Evolutionary conservation across 2,329 filamentous ascomycete genomes (phyloP), one percentile per base, ranked within the genome.

Genomic region (Emericellopsis atlantica): DNA sequence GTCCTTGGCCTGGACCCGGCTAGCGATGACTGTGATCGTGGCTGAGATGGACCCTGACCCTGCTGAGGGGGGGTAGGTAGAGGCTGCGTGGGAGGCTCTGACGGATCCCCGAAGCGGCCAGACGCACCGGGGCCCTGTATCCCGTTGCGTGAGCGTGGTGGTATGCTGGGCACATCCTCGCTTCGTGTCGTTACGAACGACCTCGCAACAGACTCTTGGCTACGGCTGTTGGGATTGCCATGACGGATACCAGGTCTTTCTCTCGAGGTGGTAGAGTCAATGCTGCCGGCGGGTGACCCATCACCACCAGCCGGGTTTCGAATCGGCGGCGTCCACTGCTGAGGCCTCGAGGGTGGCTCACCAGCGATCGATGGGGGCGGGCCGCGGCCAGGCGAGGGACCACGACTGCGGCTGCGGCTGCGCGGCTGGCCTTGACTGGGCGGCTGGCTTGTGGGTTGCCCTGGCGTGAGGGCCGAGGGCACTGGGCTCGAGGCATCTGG

Each of bases 181-280:
- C 71, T 74, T 15, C 32, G 9, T 9, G n/a, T 60, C 16, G 59
- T 54, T 3, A 49, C 51, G 16, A 70, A 54, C 0, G 72, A 73
- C 3, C 60, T 64, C 4, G 67, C 65, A 16, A 76, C 58, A 0
- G 73, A 77, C 41, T 79, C 74, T 47, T 77, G 74, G 45, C 73
- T 78, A 50, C 65, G 68, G 52, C 77, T 77, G 44, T 59, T 63
- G 10, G 65, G 62, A 2, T 65, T 62, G 26, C 74, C 55, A 46
- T 68, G 66, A 63, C 35, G 75, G 55, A 1, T 63, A 59, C 9
- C 61, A 57, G 31, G 65, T 64, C 26, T 64, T 54, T 45, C 63
- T 56, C 53, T 53, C 12, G 58, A 62, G 8, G 52, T 45, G 9
- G 58, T 59, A 1, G 70, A 73, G 37, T 76, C 72, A 37, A 73